A percentile compares a stretch with the other conserved stretches of the same genome.
These are phyloP conservation scores for Chenopodium suecicum DNA, from an alignment of 148 eudicot genomes.

Conservation along the genomic window DNA sequence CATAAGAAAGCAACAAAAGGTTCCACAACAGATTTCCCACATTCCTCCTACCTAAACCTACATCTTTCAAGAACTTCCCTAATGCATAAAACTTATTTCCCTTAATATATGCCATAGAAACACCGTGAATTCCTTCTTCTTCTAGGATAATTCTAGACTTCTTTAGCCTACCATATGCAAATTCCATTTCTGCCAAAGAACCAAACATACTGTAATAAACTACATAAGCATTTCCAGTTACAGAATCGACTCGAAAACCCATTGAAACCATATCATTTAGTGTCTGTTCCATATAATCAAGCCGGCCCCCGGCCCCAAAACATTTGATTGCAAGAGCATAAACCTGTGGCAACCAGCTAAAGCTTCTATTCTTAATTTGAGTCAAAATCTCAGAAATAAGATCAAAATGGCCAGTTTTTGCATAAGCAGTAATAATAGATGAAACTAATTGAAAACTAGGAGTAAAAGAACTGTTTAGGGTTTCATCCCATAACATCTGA, in stretches of 20 bases:
- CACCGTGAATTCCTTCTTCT: constrained; percentile 59
- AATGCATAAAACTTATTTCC: constrained; percentile 56
- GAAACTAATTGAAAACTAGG: constrained; percentile 48
- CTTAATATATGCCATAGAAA: constrained; percentile 57
- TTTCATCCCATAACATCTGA: constrained; percentile 54
- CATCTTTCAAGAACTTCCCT: constrained; percentile 69
- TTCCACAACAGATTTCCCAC: constrained; percentile 92
- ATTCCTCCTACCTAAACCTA: constrained; percentile 78
- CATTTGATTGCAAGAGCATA: constrained; percentile 49
- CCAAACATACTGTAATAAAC: constrained; percentile 61
- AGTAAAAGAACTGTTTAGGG: constrained; percentile 46
- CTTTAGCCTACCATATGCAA: constrained; percentile 65
- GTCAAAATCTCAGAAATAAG: constrained; percentile 47
- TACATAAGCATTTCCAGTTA: constrained; percentile 66
- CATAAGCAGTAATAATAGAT: constrained; percentile 46
- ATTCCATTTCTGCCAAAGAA: constrained; percentile 57
- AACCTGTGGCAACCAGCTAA: constrained; percentile 42
- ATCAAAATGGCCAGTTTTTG: constrained; percentile 38
- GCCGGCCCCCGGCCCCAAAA: constrained; percentile 68
- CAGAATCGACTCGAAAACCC: constrained; percentile 63
- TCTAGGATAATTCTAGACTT: constrained; percentile 66
- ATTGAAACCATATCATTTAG: constrained; percentile 63
- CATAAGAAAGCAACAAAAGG: constrained; percentile 79
- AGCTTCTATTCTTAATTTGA: constrained; percentile 43
- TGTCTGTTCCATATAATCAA: constrained; percentile 61